A percentile compares a stretch with the other conserved stretches of the same genome.
phyloP scores from a whole-genome alignment of 495 filamentous ascomycete species.

The Talaromyces stipitatus region DNA sequence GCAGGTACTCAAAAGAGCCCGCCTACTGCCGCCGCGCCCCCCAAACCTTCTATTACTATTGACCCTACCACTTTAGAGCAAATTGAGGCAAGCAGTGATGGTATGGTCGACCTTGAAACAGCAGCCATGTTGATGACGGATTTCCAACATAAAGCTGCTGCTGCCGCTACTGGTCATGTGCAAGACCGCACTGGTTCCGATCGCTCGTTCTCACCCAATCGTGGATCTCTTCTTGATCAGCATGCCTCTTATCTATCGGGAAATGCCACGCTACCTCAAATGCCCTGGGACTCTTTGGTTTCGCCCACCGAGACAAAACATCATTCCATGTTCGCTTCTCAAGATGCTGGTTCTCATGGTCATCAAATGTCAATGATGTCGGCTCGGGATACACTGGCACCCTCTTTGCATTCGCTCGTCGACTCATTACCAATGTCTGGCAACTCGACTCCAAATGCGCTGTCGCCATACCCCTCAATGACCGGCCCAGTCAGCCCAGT shows the following conservation, averaged over 20 bases:
- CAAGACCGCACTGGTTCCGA: conserved; percentile 65
- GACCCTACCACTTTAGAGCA: conserved; percentile 89
- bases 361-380: conserved; percentile 59
- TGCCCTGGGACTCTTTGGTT: conserved; percentile 84
- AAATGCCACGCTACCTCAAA: conserved; percentile 73
- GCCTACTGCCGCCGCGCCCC: conserved; percentile 56
- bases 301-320: conserved; percentile 59
- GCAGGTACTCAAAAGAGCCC: conserved; percentile 51
- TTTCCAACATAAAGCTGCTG: conserved; percentile 93
- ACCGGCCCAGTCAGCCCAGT: conserved; percentile 64
- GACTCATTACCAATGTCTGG: conserved; percentile 62
- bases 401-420: conserved; percentile 58
- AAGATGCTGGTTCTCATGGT: conserved; percentile 56
- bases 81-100: conserved; percentile 88
- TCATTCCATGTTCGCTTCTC: conserved; percentile 59
- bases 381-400: conserved; percentile 49
- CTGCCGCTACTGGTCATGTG: conserved; percentile 65
- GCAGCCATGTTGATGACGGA: conserved; percentile 99
- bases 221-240: conserved; percentile 58
- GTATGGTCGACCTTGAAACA: conserved; percentile 94
- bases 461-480: conserved; percentile 72
- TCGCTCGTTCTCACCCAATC: conserved; percentile 65
- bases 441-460: conserved; percentile 68
- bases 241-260: conserved; percentile 66
- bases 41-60: conserved; percentile 75